Conservation (phyloP, 331 rosid genomes). For the Arachis monticola region DNA sequence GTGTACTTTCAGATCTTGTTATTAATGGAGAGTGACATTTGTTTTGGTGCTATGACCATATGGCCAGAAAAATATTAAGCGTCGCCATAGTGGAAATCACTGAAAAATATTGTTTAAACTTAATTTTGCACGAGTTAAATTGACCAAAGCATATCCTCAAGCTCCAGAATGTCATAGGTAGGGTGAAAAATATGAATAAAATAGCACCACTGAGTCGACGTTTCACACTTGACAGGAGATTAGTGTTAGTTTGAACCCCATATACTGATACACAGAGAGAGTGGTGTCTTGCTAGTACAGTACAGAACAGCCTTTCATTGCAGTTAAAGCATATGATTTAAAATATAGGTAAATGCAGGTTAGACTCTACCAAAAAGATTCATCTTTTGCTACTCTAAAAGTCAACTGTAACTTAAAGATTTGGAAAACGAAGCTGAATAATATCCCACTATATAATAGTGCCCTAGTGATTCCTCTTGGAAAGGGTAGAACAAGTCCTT, state of each 20-base stretch:
- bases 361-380: background rate
- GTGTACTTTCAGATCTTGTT: background rate
- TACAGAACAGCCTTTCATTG: background rate
- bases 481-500: background rate
- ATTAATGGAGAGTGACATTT: background rate
- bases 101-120: no score
- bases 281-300: background rate
- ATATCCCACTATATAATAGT: background rate
- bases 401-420: background rate
- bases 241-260: background rate
- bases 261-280: no score
- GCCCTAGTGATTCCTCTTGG: background rate
- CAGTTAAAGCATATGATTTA: background rate
- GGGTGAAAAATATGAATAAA: background rate
- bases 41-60: background rate
- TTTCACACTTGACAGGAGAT: background rate
- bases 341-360: background rate
- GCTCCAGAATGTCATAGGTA: background rate
- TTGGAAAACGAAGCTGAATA: background rate
- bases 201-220: no score
- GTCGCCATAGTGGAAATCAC: background rate
- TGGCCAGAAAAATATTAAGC: background rate
- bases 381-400: constrained; percentile 14
- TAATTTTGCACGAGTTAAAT: no score
- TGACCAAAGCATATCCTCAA: no score